Base-by-base conservation (phyloP, 495 filamentous ascomycete genomes). In the Apiosordaria backusii region DNA sequence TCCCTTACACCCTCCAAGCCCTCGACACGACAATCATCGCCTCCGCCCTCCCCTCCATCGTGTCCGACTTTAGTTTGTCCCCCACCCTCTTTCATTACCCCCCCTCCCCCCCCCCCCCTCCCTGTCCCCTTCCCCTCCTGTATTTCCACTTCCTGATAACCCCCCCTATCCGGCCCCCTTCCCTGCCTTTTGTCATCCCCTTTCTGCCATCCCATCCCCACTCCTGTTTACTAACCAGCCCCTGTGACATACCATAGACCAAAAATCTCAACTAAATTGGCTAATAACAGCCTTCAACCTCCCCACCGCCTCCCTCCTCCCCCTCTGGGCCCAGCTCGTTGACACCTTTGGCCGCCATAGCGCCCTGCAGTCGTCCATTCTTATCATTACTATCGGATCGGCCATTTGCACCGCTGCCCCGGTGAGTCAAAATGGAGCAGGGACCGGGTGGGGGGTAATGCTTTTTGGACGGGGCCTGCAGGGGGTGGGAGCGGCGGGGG, bases 221-320 rank as follows among this genome's bases (percentile, higher is more conserved):
- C 27, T 29, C 27, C 52, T n/a, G 7, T 26, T 18, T 21, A 40
- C 18, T 68, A 50, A 67, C 64, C 35, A 16, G 16, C 3, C 5
- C 23, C 23, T n/a, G n/a, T n/a, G n/a, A n/a, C n/a, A n/a, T n/a
- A n/a, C n/a, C n/a, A n/a, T 57, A 86, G 85, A 81, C 64, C 71
- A 85, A 68, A 74, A 87, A 29, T 74, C 77, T 19, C 82, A 87
- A 66, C 76, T 87, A 7, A 88, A 87, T 69, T 88, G 86, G 86
- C 87, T 89, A 69, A 80, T 88, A 59, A 84, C 86, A 0, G 77
- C 85, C 19, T 88, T 86, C 74, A 87, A 82, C 65, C 78, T 89
- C 4, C 85, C 85, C n/a, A 81, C 84, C 0, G 81, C 86, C 16
- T 79, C 85, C 19, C 88, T 88, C 70, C 84, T 88, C 4, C 86